These are phyloP conservation scores for Sugiyamaella sp. DNA, from an alignment of 1,139 yeast species.

Conservation along the genomic window DNA sequence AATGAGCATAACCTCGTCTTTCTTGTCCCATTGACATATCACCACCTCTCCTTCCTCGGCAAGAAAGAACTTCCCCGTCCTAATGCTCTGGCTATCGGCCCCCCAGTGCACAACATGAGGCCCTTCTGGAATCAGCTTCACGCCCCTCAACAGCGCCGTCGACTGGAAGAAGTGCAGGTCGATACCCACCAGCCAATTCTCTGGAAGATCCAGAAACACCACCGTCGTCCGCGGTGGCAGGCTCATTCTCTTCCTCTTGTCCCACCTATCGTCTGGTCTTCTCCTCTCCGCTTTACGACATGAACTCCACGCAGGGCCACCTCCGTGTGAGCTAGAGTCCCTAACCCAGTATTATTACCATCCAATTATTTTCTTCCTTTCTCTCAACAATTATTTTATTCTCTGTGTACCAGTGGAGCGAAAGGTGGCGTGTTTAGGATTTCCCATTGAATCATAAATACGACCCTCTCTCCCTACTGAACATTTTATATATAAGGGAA, in stretches of 20 bases:
- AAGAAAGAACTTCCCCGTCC: conserved; percentile 40
- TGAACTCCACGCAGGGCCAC: too few species aligned
- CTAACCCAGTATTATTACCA: background rate
- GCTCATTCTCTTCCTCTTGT: conserved; percentile 28
- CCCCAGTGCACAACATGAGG: conserved; percentile 48
- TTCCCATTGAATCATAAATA: background rate
- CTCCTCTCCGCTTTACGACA: too few species aligned
- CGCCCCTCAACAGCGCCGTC: conserved; percentile 42
- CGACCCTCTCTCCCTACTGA: background rate
- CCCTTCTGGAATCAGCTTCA: conserved; percentile 46
- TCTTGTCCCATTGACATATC: conserved; percentile 38
- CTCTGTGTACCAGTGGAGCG: background rate
- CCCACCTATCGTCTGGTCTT: too few species aligned
- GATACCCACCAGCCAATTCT: conserved; percentile 44
- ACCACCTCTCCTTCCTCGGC: conserved; percentile 34
- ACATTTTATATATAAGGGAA: background rate
- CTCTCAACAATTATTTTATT: background rate
- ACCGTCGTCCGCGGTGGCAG: conserved; percentile 41
- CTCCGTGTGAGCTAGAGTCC: too few species aligned
- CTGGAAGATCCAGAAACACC: conserved; percentile 37
- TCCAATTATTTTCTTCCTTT: background rate
- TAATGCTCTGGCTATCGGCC: conserved; percentile 33
- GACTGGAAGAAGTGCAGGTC: conserved; percentile 47
- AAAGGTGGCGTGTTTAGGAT: background rate
- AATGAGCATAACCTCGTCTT: conserved; percentile 36